Evolutionary conservation across 164 flowering plant species (phyloP).

Genomic region (Macadamia integrifolia): DNA sequence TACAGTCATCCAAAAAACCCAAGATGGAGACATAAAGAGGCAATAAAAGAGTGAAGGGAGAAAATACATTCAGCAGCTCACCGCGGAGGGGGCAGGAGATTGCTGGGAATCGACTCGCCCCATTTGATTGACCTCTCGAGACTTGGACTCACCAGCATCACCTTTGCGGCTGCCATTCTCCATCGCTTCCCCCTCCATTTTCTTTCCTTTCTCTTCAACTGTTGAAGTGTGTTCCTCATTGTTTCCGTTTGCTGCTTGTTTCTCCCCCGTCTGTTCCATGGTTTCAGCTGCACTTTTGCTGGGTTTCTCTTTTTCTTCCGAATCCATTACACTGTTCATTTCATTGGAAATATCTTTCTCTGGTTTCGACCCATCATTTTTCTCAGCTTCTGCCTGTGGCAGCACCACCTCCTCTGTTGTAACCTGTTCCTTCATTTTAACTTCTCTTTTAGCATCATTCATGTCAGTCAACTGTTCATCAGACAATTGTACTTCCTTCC

Average conservation of each 20-base stretch:
- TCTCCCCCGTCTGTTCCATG: slow-evolving; percentile 21
- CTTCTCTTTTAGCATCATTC: not conserved
- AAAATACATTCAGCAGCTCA: slow-evolving; percentile 14
- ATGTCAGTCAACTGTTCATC: not conserved
- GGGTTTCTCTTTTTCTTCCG: slow-evolving; percentile 11
- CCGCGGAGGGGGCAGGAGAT: slow-evolving; percentile 17
- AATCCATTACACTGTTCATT: not conserved
- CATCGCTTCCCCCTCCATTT: slow-evolving; percentile 14
- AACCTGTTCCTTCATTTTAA: not conserved
- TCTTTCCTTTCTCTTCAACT: slow-evolving; percentile 9
- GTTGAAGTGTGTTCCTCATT: slow-evolving; percentile 7
- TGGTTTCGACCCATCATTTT: slow-evolving; percentile 19
- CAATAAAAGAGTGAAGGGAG: not conserved
- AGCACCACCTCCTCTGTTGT: not conserved
- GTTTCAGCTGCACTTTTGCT: slow-evolving; percentile 10
- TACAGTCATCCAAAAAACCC: slow-evolving; percentile 4
- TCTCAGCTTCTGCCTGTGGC: slow-evolving; percentile 9
- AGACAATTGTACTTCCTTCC: not conserved
- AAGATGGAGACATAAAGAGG: not conserved
- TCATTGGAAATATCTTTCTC: slow-evolving; percentile 3
- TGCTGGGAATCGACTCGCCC: slow-evolving; percentile 14
- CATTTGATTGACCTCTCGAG: slow-evolving; percentile 19
- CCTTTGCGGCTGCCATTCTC: slow-evolving; percentile 24
- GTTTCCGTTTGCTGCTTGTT: slow-evolving; percentile 13
- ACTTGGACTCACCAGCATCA: slow-evolving; percentile 10